Conservation (phyloP, 2,329 filamentous ascomycete species). For the Akanthomyces uredinophilus region DNA sequence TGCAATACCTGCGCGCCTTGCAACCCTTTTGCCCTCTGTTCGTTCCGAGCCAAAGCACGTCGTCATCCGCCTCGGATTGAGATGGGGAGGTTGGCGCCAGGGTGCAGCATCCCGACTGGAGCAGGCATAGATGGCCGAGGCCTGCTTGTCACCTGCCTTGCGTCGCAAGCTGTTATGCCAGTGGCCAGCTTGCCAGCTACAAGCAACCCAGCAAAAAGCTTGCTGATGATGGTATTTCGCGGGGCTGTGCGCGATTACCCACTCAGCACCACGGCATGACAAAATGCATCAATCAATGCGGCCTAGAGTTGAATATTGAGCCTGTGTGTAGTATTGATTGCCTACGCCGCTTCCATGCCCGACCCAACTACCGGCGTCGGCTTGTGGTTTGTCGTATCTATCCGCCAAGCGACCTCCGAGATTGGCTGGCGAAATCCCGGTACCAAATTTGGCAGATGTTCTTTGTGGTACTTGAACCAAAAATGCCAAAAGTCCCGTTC, state of each 20-base stretch:
- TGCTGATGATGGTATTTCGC: not conserved
- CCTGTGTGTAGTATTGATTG: not conserved
- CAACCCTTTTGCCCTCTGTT: not conserved
- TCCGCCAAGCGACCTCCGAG: not conserved
- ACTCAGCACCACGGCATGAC: not conserved
- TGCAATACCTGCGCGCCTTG: not conserved
- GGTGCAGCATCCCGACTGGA: not conserved
- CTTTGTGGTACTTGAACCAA: no score
- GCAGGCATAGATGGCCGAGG: not conserved
- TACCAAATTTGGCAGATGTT: not conserved
- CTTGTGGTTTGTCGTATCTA: not conserved
- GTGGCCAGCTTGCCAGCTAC: not conserved
- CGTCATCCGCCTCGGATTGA: conserved; percentile 7
- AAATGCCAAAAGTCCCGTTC: no score
- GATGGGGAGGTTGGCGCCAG: not conserved
- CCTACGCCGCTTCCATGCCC: not conserved
- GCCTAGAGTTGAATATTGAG: not conserved
- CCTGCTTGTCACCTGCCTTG: not conserved
- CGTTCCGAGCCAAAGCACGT: not conserved
- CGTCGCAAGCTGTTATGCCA: no score
- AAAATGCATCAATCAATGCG: not conserved
- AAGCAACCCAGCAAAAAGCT: not conserved
- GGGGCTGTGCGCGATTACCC: not conserved
- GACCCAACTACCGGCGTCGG: not conserved
- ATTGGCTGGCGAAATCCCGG: not conserved